Base-by-base conservation (phyloP, 805 yeast species). In the Candida sphagnicola region DNA sequence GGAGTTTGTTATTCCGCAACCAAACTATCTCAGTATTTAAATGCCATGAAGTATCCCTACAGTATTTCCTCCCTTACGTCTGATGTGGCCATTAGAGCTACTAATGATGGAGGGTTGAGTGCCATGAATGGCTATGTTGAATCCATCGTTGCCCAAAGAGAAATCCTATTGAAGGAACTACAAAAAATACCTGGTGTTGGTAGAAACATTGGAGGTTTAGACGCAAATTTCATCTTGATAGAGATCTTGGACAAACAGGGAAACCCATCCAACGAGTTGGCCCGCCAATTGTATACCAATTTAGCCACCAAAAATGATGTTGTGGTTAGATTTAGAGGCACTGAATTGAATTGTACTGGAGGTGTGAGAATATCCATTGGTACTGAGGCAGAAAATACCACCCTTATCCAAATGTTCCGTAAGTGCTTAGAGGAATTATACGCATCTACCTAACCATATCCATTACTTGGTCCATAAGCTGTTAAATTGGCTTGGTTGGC, bases 31-130 rank as follows among this genome's bases (percentile, higher is more conserved):
- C 51, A 60, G 4, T 75, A 85, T 35, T 65, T 93, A 51, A 93
- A 93, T 59, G 78, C 95, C 17, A 82, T 91, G 84, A 93, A 93
- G 58, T 96, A 95, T 26, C 99, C 99, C 2, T 93, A 93, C 64
- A 93, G 91, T 59, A 85, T 93, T 41, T 86, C 96, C 6, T 75
- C 88, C 10, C 67, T 85, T 47, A 80, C 98, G 1, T 71, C 96
- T 4, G 75, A 76, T 39, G 66, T 88, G 31, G 97, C 95, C 0
- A 42, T 70, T 18, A 74, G 90, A 44, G 95, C 97, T 1, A 75
- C 91, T 5, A 65, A 74, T 3, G 72, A 70, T 8, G 25, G 47
- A 0, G 82, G 87, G 21, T 56, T 90, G 34, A 54, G 56, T 4
- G 54, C 61, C 17, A 86, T 90, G 95, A 66, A 75, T 51, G 41